Conservation (phyloP, 108 stramenopile species). For the Fragilariopsis cylindrus region DNA sequence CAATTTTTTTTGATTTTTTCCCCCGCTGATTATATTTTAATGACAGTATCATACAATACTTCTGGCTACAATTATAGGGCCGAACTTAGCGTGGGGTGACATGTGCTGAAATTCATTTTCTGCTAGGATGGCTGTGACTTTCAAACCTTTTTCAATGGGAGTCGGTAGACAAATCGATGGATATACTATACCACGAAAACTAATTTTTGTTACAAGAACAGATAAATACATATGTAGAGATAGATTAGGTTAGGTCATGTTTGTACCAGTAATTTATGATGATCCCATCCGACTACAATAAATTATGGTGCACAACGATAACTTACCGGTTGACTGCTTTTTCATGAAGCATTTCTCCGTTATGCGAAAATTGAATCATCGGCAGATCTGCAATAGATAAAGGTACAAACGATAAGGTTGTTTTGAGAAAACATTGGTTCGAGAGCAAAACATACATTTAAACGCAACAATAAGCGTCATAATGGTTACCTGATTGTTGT, state of each 20-base stretch:
- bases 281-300: no score
- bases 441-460: no score
- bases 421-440: no score
- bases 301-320: no score
- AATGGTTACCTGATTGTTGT: constrained; percentile 51
- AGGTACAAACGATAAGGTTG: no score
- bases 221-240: no score
- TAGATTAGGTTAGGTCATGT: no score
- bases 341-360: constrained; percentile 74
- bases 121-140: constrained; percentile 49
- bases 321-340: constrained; percentile 61
- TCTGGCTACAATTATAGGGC: constrained; percentile 76
- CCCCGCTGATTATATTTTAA: neutral
- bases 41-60: constrained; percentile 57
- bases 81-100: constrained; percentile 75
- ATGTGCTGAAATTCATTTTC: constrained; percentile 67
- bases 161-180: constrained; percentile 67
- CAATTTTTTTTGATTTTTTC: constrained; percentile 4
- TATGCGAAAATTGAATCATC: constrained; percentile 83
- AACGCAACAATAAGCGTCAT: no score
- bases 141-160: constrained; percentile 31
- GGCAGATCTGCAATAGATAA: constrained; percentile 52
- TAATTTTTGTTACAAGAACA: neutral
- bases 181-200: constrained; percentile 76
- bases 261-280: no score